Base-by-base conservation (phyloP, 1,284 basidiomycete genomes). In the Ganoderma meredithae region DNA sequence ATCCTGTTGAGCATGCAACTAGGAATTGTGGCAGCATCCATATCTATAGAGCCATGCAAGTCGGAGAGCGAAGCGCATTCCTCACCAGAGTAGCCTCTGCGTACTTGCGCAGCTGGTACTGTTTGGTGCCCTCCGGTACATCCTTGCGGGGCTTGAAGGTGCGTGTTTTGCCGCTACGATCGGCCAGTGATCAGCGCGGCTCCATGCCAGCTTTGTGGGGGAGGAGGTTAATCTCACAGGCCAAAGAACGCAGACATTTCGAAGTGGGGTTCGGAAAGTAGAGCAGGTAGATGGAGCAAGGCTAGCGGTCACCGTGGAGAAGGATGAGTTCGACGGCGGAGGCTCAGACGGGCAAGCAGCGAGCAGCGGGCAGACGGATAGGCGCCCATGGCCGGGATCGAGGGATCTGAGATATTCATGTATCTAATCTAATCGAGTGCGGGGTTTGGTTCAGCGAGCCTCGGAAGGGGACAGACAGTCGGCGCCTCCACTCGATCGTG, bases 81-180 rank as follows among this genome's bases (percentile, higher is more conserved):
- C 86, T 76, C 79, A 97, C 96, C 78, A 99, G 84, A 13, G 97
- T 99, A 41, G 96, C 96, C 79, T 99, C 97, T 15, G 97, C 97
- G 80, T 98, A 98, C 81, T 97, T 96, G 79, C 97, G 91, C 72
- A 99, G 84, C 82, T 98, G 97, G 81, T 97, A 98, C 79, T 98
- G 96, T 81, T 97, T 98, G 41, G 96, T 97, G 49, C 96, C 96
- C 80, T 97, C 96, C 9, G 96, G 93, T 33, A 96, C 93, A 81
- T 98, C 96, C 83, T 95, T 96, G 76, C 94, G 91, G 53, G 96
- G 96, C 79, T 97, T 97, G 87, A 98, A 98, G n/a, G 96, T 96
- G 67, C 94, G 90, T 56, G 94, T 95, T 82, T 96, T 96, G 63
- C 93, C 93, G 63, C 93, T 95, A 73, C 60, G 71, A 67, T 66